Evolutionary conservation across 2,329 filamentous ascomycete species (phyloP).

Genomic region (Fusarium sp.): DNA sequence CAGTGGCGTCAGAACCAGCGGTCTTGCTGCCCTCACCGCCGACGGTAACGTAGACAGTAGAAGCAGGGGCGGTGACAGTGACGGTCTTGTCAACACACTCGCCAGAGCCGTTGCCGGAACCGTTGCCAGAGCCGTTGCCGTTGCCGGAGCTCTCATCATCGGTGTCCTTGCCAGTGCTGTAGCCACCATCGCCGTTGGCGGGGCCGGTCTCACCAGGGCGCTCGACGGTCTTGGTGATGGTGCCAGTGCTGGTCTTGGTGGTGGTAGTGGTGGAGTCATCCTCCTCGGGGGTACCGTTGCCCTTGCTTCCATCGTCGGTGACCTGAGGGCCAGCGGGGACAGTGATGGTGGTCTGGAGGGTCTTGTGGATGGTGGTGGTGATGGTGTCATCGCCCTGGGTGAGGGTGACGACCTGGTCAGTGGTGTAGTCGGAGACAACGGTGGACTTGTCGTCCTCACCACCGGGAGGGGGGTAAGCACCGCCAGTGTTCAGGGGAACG

Average conservation of each 20-base stretch:
- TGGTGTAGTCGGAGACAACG: constrained; percentile 50
- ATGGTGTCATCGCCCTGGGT: constrained; percentile 56
- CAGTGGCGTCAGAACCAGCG: constrained; percentile 37
- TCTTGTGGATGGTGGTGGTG: constrained; percentile 62
- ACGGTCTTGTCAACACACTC: constrained; percentile 48
- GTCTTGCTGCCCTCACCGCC: constrained; percentile 43
- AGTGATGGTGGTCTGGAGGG: constrained; percentile 57
- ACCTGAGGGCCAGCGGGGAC: constrained; percentile 43
- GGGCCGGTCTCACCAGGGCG: constrained; percentile 45
- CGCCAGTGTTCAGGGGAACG: constrained; percentile 56
- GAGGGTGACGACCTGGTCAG: constrained; percentile 54
- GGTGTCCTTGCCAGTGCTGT: constrained; percentile 31
- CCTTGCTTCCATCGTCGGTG: constrained; percentile 39
- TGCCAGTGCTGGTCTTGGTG: constrained; percentile 56
- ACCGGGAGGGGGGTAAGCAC: constrained; percentile 47
- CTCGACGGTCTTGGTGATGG: constrained; percentile 55
- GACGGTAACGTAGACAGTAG: constrained; percentile 57
- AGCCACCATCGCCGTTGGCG: constrained; percentile 39
- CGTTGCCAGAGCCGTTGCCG: constrained; percentile 29
- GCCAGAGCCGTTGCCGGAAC: constrained; percentile 14
- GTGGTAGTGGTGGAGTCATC: constrained; percentile 57
- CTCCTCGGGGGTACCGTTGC: constrained; percentile 44
- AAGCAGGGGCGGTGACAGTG: constrained; percentile 52
- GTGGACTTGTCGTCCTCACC: constrained; percentile 42
- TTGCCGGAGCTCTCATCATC: constrained; percentile 12